These are phyloP conservation scores for Phallus indusiatus DNA, from an alignment of 768 basidiomycete genomes.

Conservation along the genomic window DNA sequence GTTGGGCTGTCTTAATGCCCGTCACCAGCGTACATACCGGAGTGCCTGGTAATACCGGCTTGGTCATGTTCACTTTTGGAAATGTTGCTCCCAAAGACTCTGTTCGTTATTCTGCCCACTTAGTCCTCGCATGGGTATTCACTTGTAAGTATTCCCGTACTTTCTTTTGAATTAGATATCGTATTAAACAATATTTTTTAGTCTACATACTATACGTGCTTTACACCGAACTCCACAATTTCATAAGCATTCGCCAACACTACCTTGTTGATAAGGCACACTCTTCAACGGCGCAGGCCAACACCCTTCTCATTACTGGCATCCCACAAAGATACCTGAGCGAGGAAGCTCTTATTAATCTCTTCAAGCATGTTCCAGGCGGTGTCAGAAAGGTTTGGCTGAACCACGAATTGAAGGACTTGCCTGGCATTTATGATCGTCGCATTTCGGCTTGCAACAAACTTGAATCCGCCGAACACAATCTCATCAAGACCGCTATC, in stretches of 20 bases:
- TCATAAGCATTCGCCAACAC: conserved; percentile 69
- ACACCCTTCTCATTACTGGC: conserved; percentile 84
- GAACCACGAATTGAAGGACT: conserved; percentile 78
- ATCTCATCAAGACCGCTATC: conserved; percentile 62
- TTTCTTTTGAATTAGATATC: background rate
- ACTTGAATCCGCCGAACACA: conserved; percentile 81
- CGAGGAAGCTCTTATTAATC: conserved; percentile 48
- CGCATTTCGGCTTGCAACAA: conserved; percentile 63
- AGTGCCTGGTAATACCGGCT: conserved; percentile 36
- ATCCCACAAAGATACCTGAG: conserved; percentile 74
- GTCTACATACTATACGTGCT: conserved; percentile 86
- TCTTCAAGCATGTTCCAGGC: conserved; percentile 82
- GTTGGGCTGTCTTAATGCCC: conserved; percentile 82
- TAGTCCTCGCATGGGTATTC: conserved; percentile 67
- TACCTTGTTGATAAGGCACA: conserved; percentile 71
- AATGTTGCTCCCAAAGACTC: conserved; percentile 49
- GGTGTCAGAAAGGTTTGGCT: conserved; percentile 90
- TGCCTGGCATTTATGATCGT: conserved; percentile 75
- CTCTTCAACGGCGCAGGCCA: conserved; percentile 73
- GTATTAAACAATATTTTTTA: conserved; percentile 19
- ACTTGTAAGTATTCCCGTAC: conserved; percentile 45
- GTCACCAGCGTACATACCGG: conserved; percentile 48
- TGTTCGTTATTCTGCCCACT: conserved; percentile 64
- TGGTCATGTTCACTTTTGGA: conserved; percentile 74
- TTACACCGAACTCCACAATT: conserved; percentile 69